Percentiles rank a stretch among this genome's conserved stretches.
These are phyloP conservation scores for Acephala macrosclerotiorum DNA, from an alignment of 2,329 filamentous ascomycete genomes.

Conservation along the genomic window DNA sequence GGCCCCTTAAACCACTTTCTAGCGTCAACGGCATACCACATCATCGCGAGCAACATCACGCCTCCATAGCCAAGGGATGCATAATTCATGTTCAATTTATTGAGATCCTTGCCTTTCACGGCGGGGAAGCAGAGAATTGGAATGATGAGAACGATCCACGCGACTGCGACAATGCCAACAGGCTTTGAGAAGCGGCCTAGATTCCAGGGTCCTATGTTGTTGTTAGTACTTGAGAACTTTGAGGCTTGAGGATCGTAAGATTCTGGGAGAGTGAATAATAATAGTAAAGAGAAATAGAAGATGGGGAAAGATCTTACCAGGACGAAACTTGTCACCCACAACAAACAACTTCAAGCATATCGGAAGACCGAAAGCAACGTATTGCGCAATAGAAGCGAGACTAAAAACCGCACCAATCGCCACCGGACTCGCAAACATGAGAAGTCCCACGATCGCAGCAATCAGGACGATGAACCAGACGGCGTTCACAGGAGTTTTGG, in stretches of 20 bases:
- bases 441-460: conserved; percentile 65
- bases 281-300: neutral
- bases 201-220: conserved; percentile 63
- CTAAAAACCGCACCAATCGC: conserved; percentile 74
- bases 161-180: conserved; percentile 63
- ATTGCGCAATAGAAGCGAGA: conserved; percentile 73
- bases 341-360: conserved; percentile 64
- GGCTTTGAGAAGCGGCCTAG: conserved; percentile 66
- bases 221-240: neutral
- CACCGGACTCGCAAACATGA: conserved; percentile 69
- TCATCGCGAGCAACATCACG: conserved; percentile 63
- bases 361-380: conserved; percentile 65
- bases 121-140: conserved; percentile 72
- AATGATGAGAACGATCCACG: conserved; percentile 71
- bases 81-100: conserved; percentile 68
- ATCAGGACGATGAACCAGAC: conserved; percentile 71
- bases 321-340: no score
- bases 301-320: conserved; percentile 34
- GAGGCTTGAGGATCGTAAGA: no score
- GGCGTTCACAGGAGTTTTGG: conserved; percentile 73
- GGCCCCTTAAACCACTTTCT: conserved; percentile 75
- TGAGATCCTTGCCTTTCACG: conserved; percentile 61
- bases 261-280: neutral
- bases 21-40: conserved; percentile 71
- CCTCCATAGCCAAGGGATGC: conserved; percentile 71